phyloP scores from a whole-genome alignment of 306 rosid genomes.

The Cucurbita pepo region DNA sequence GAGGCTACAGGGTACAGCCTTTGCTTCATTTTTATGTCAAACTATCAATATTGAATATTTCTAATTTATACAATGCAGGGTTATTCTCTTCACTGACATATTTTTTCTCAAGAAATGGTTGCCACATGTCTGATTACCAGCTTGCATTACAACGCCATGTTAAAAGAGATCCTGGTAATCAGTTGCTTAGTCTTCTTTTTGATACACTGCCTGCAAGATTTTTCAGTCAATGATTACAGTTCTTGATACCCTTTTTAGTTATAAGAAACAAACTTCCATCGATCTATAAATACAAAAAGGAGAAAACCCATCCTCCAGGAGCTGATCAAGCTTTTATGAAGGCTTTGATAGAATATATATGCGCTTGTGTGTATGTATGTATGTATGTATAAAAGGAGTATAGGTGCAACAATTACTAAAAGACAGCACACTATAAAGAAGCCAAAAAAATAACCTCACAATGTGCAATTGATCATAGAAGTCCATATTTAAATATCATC shows the following conservation, averaged over 20 bases:
- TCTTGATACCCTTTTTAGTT: background rate
- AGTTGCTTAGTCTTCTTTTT: background rate
- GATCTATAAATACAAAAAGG: background rate
- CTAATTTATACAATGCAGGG: conserved; percentile 35
- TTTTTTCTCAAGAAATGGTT: conserved; percentile 87
- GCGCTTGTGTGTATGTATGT: no score
- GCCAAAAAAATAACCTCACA: background rate
- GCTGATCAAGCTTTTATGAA: background rate
- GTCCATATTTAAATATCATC: background rate
- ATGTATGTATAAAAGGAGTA: background rate
- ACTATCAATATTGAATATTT: background rate
- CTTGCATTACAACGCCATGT: conserved; percentile 62
- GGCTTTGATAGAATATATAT: background rate
- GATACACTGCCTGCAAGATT: background rate
- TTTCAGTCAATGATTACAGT: background rate
- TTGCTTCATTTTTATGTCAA: background rate
- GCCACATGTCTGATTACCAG: conserved; percentile 75
- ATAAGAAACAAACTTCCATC: background rate
- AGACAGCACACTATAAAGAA: background rate
- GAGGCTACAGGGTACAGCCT: background rate
- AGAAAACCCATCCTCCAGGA: background rate
- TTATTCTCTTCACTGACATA: conserved; percentile 72
- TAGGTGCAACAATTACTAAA: background rate
- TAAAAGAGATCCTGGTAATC: conserved; percentile 63
- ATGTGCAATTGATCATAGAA: background rate